A percentile compares a stretch with the other conserved stretches of the same genome.
Evolutionary conservation across 2,329 filamentous ascomycete genomes (phyloP).

Genomic region (Arachnomyces sp.): DNA sequence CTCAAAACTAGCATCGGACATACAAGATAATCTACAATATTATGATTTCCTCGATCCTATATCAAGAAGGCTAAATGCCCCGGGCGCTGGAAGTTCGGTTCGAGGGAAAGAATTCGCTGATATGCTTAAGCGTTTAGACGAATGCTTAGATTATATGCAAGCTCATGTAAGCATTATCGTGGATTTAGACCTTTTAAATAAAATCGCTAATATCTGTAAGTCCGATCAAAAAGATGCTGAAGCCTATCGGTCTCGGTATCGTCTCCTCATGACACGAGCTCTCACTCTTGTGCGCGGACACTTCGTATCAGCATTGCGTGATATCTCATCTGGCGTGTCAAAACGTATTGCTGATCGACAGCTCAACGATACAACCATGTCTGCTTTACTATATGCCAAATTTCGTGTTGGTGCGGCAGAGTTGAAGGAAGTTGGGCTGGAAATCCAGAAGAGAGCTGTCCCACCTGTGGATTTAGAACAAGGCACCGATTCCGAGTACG

Average conservation of each 20-base stretch:
- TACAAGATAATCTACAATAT: conserved; percentile 85
- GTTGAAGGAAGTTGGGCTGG: conserved; percentile 57
- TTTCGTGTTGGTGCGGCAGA: conserved; percentile 61
- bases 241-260: conserved; percentile 80
- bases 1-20: conserved; percentile 69
- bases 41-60: conserved; percentile 91
- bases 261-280: conserved; percentile 65
- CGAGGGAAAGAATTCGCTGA: conserved; percentile 78
- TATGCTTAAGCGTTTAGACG: conserved; percentile 78
- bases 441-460: conserved; percentile 60
- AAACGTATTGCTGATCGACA: conserved; percentile 60
- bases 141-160: conserved; percentile 89
- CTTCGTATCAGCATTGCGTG: conserved; percentile 56
- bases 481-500: conserved; percentile 56
- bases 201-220: conserved; percentile 36
- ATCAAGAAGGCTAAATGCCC: conserved; percentile 82
- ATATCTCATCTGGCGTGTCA: conserved; percentile 55
- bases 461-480: conserved; percentile 52
- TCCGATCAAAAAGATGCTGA: conserved; percentile 79
- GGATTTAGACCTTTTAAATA: conserved; percentile 4
- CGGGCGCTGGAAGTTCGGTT: conserved; percentile 78
- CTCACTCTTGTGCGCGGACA: conserved; percentile 60
- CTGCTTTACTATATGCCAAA: conserved; percentile 63
- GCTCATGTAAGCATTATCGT: conserved; percentile 55
- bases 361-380: conserved; percentile 64